Evolutionary conservation across 495 filamentous ascomycete genomes (phyloP).

Genomic region (Tuber umbilicatum): DNA sequence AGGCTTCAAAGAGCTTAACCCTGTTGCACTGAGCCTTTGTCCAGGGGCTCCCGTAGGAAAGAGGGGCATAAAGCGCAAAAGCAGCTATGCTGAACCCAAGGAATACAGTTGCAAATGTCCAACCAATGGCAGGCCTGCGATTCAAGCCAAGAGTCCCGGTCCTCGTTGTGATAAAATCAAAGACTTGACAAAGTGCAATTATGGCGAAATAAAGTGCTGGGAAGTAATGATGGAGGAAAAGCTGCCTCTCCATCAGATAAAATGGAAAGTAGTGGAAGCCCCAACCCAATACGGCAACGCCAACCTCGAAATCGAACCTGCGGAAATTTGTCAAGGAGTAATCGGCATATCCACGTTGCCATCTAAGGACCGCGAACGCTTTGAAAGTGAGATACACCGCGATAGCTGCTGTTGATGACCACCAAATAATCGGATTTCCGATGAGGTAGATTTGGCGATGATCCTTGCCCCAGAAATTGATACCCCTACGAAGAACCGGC

Average conservation of each 20-base stretch:
- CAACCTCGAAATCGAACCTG: slow-evolving; percentile 95
- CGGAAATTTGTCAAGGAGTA: slow-evolving; percentile 76
- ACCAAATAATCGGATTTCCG: slow-evolving; percentile 95
- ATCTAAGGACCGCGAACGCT: slow-evolving; percentile 76
- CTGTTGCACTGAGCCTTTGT: slow-evolving; percentile 75
- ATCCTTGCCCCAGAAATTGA: slow-evolving; percentile 98
- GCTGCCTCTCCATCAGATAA: slow-evolving; percentile 86
- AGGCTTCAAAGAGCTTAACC: slow-evolving; percentile 78
- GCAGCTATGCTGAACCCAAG: slow-evolving; percentile 62
- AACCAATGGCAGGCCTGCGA: slow-evolving; percentile 67
- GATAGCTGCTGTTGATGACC: slow-evolving; percentile 76
- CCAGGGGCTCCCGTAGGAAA: slow-evolving; percentile 92
- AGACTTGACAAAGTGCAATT: slow-evolving; percentile 76
- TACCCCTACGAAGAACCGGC: slow-evolving; percentile 87
- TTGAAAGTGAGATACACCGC: slow-evolving; percentile 75
- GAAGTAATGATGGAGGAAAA: slow-evolving; percentile 94
- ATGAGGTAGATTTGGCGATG: slow-evolving; percentile 93
- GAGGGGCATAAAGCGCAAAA: slow-evolving; percentile 78
- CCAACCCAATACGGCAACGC: slow-evolving; percentile 83
- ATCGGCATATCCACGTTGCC: slow-evolving; percentile 87
- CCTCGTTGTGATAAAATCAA: slow-evolving; percentile 73
- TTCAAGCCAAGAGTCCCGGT: slow-evolving; percentile 60
- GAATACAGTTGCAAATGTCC: slow-evolving; percentile 60
- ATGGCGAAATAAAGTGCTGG: slow-evolving; percentile 94
- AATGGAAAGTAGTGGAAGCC: slow-evolving; percentile 97